phyloP scores from a whole-genome alignment of 2,329 filamentous ascomycete genomes.

The Aspergillus novoparasiticus region DNA sequence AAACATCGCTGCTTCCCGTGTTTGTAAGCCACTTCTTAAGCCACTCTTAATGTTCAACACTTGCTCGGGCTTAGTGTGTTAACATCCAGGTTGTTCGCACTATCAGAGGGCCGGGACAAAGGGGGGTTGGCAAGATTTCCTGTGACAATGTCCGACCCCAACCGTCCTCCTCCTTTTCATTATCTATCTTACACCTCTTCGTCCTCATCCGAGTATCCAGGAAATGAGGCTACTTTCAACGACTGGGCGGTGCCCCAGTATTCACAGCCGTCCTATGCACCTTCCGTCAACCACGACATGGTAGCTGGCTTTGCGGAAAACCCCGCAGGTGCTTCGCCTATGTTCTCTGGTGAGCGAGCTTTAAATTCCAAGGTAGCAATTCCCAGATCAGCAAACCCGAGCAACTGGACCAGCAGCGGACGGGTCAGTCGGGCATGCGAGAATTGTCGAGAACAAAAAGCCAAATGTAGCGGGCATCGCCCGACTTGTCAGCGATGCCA shows the following conservation, averaged over 20 bases:
- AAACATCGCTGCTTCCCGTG: constrained; percentile 1
- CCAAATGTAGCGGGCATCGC: constrained; percentile 49
- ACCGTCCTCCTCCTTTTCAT: constrained; percentile 19
- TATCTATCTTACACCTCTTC: constrained; percentile 18
- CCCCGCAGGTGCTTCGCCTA: constrained; percentile 12
- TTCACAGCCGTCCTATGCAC: constrained; percentile 19
- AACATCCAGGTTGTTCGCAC: constrained; percentile 11
- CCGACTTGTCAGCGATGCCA: constrained; percentile 47
- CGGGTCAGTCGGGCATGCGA: constrained; percentile 46
- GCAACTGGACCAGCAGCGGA: constrained; percentile 28
- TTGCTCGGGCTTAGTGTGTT: constrained; percentile 8
- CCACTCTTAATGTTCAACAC: constrained; percentile 6
- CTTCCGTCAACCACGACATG: constrained; percentile 19
- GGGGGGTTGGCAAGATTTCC: constrained; percentile 13
- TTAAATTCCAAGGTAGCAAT: constrained; percentile 35
- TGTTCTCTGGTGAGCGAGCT: constrained; percentile 18
- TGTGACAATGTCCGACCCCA: constrained; percentile 26
- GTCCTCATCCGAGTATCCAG: constrained; percentile 16
- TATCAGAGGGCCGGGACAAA: constrained; percentile 16
- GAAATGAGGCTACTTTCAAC: constrained; percentile 16
- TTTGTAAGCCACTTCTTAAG: not conserved
- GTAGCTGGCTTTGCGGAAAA: constrained; percentile 17
- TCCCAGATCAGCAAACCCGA: constrained; percentile 28
- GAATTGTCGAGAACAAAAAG: constrained; percentile 49
- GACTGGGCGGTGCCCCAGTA: constrained; percentile 23